Evolutionary conservation across 306 rosid genomes (phyloP), one percentile per base, ranked within the genome.

Genomic region (Cucumis melo): DNA sequence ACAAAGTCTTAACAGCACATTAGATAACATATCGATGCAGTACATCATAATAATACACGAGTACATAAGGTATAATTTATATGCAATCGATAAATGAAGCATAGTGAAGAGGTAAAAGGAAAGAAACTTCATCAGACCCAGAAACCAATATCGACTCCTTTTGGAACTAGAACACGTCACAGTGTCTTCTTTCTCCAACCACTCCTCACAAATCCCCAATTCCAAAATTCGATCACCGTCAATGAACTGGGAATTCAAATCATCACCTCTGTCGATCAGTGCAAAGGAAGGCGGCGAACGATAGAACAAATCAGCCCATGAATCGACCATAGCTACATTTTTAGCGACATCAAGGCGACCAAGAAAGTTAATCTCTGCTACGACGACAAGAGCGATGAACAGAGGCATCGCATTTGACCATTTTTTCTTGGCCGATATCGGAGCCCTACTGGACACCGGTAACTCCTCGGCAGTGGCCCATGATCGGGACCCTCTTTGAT

Each of bases 321-420:
- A 82, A 85, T 89, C 97, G 64, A 92, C 91, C 77, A 89, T 63
- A 39, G 88, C 88, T 8, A 87, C 91, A 78, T 94, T 89, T 75
- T 92, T 92, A n/a, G 83, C 90, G 81, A 90, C 78, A 84, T 94
- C 96, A 15, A 92, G 92, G 80, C 88, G 80, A 48, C 92, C 90
- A 82, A 95, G 82, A 79, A 95, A 90, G 61, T 83, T 87, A 86
- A 95, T 95, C 89, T 92, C 97, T 21, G 93, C 90, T 56, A 95
- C 44, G 23, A 95, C 97, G 57, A 92, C 93, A 10, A 95, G 78
- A 27, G 88, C 89, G 21, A 89, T 90, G 15, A 87, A 79, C 0
- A 95, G 73, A 73, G 93, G 92, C 93, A 90, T 79, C 10, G 89
- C 73, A 67, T 87, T 88, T 60, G 81, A 63, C 92, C 97, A 92